Evolutionary conservation across 805 yeast species (phyloP).

Genomic region (Kluyveromyces dobzhanskii): DNA sequence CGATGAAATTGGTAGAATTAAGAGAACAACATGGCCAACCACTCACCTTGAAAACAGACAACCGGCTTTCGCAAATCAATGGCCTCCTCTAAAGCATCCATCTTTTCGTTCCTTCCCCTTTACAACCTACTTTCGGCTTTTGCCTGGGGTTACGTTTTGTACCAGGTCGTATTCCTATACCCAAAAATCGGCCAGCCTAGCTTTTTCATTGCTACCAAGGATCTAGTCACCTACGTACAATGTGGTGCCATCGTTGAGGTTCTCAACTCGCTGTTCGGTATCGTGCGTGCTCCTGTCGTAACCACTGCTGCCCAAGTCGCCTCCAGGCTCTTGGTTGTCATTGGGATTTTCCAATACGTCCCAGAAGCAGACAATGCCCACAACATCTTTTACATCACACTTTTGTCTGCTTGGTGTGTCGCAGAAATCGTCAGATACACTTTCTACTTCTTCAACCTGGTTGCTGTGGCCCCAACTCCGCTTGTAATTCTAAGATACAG

Average conservation of each 20-base stretch:
- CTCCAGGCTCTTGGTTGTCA: conserved; percentile 72
- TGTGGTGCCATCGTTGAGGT: conserved; percentile 75
- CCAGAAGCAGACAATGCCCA: conserved; percentile 54
- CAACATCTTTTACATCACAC: conserved; percentile 51
- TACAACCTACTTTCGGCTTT: conserved; percentile 48
- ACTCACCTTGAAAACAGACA: too few species aligned
- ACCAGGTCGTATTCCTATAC: conserved; percentile 34
- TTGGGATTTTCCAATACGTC: conserved; percentile 70
- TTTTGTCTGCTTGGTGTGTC: conserved; percentile 81
- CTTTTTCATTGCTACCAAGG: conserved; percentile 51
- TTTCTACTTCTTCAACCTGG: conserved; percentile 43
- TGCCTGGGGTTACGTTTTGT: conserved; percentile 46
- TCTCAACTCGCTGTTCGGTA: conserved; percentile 65
- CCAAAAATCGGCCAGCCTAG: conserved; percentile 53
- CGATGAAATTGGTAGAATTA: too few species aligned
- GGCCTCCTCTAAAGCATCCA: conserved; percentile 11
- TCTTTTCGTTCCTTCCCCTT: conserved; percentile 29
- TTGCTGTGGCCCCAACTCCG: conserved; percentile 47
- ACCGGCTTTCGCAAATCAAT: too few species aligned
- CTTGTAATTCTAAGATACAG: conserved; percentile 75
- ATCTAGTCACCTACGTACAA: conserved; percentile 60
- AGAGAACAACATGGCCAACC: too few species aligned
- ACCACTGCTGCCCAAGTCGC: conserved; percentile 85
- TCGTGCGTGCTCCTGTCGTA: conserved; percentile 74
- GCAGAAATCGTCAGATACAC: conserved; percentile 90